phyloP scores from a whole-genome alignment of 169 alveolate genomes.

The Plasmodium cynomolgi region DNA sequence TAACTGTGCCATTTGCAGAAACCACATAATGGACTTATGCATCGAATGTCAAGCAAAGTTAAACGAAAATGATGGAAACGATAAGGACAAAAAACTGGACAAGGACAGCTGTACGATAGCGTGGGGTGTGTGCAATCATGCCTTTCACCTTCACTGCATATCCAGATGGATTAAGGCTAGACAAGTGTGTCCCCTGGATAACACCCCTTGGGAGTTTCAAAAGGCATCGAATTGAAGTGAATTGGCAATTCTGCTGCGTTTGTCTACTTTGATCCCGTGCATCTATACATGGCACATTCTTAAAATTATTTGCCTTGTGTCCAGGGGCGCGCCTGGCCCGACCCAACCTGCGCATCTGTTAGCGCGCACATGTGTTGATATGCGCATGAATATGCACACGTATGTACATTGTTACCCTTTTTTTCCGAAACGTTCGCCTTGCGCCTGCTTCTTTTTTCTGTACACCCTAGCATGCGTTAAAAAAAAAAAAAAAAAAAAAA shows the following conservation, averaged over 20 bases:
- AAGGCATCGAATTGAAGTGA: constrained; percentile 82
- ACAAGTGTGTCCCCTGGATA: constrained; percentile 98
- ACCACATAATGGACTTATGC: constrained; percentile 98
- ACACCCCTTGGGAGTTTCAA: constrained; percentile 96
- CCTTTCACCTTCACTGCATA: constrained; percentile 99
- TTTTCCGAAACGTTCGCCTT: neutral
- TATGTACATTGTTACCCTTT: neutral
- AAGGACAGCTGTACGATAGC: constrained; percentile 97
- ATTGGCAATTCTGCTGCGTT: constrained; percentile 16
- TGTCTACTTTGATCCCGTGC: constrained; percentile 1
- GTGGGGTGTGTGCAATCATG: constrained; percentile 99
- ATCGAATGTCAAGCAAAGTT: constrained; percentile 96
- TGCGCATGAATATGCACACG: neutral
- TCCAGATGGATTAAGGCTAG: constrained; percentile 98
- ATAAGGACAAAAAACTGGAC: constrained; percentile 77
- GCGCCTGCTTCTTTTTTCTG: neutral
- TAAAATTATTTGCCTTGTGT: neutral
- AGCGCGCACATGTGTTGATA: neutral
- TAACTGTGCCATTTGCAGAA: constrained; percentile 99
- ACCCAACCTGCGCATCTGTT: neutral
- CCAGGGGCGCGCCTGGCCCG: neutral
- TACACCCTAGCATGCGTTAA: neutral
- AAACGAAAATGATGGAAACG: constrained; percentile 77
- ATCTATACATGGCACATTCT: neutral
- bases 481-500: neutral